Percentiles rank a stretch among this genome's conserved stretches.
Conservation (phyloP, 129 eudicot species). For the Tagetes erecta region DNA sequence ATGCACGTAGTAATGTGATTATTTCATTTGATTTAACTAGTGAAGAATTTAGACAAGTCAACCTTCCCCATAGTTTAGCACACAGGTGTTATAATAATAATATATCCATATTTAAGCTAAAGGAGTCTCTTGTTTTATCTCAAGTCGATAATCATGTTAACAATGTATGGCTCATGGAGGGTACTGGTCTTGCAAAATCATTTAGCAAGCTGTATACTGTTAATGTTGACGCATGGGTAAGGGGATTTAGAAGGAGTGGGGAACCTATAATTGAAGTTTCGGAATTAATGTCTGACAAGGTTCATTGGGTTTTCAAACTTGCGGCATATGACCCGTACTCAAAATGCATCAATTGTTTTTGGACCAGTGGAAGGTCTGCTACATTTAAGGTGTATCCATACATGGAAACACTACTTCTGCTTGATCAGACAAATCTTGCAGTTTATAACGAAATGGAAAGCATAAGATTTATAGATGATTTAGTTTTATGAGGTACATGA, state of each 20-base stretch:
- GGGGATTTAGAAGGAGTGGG: background rate
- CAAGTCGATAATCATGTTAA: background rate
- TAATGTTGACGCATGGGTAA: background rate
- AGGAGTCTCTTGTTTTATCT: background rate
- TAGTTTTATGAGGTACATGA: too few relatives aligned
- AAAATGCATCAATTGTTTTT: background rate
- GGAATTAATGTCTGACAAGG: too few relatives aligned
- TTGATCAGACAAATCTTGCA: background rate
- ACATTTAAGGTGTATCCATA: background rate
- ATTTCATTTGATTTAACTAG: slow-evolving; percentile 13
- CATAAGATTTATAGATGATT: too few relatives aligned
- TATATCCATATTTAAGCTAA: background rate
- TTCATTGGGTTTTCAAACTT: too few relatives aligned
- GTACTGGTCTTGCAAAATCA: background rate
- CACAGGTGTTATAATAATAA: background rate
- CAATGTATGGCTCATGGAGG: background rate
- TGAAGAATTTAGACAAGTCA: slow-evolving; percentile 5
- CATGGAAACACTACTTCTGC: slow-evolving; percentile 4
- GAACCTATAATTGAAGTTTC: background rate
- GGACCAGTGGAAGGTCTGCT: background rate
- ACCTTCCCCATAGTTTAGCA: background rate
- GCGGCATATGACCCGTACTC: background rate
- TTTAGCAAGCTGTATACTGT: slow-evolving; percentile 3
- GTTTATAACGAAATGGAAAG: background rate
- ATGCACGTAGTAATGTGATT: background rate